These are phyloP conservation scores for Cenchrus purpureus DNA, from an alignment of 176 grass and related monocot genomes.

Conservation along the genomic window DNA sequence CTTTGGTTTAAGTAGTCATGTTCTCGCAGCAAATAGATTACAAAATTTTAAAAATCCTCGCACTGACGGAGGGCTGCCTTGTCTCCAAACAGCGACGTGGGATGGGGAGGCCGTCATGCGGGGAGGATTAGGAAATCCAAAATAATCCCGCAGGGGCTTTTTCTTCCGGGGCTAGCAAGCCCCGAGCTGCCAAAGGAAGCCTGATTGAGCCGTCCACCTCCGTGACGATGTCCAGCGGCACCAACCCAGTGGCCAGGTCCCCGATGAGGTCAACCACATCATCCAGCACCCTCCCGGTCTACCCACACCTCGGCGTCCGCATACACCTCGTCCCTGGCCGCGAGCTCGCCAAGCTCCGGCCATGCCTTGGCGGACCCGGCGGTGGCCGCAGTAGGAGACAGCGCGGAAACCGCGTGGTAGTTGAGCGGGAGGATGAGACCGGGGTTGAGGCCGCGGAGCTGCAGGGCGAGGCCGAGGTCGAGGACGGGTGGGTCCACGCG, in stretches of 20 bases:
- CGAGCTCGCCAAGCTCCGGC: conserved; percentile 39
- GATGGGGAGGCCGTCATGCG: no score
- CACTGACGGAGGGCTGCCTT: no score
- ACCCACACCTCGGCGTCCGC: conserved; percentile 52
- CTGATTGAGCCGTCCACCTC: conserved; percentile 41
- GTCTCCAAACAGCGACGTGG: no score
- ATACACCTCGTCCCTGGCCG: not conserved
- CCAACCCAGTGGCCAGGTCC: conserved; percentile 43
- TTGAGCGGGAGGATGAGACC: conserved; percentile 39
- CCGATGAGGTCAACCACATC: conserved; percentile 50
- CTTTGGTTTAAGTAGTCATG: no score
- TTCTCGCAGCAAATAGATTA: no score
- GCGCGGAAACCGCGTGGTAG: conserved; percentile 47
- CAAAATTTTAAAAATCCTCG: no score
- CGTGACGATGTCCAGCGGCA: conserved; percentile 57
- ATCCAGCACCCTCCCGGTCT: conserved; percentile 48
- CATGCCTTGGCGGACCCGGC: conserved; percentile 38
- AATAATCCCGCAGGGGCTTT: no score
- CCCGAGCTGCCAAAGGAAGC: no score
- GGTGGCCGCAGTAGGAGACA: conserved; percentile 53
- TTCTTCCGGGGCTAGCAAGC: no score
- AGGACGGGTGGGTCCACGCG: conserved; percentile 28
- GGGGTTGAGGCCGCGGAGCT: conserved; percentile 33
- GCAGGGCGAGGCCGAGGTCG: conserved; percentile 44
- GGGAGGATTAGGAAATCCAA: no score